Evolutionary conservation across 2,329 filamentous ascomycete species (phyloP).

Genomic region (Colletotrichum sp.): DNA sequence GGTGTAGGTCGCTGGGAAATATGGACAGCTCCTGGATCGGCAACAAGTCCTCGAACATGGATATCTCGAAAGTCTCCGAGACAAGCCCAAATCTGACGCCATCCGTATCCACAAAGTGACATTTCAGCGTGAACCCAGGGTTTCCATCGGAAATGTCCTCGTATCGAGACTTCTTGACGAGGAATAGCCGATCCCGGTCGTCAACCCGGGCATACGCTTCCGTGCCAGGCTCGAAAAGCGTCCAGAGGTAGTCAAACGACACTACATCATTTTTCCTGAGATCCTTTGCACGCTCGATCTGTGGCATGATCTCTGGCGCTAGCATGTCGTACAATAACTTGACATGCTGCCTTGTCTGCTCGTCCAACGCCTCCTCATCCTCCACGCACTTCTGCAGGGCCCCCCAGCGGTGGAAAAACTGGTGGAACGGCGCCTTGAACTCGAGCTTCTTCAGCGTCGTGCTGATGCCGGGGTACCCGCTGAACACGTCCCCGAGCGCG

Average conservation of each 20-base stretch:
- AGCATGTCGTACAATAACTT: not conserved
- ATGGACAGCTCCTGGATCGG: not conserved
- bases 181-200: not conserved
- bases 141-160: no score
- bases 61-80: not conserved
- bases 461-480: not conserved
- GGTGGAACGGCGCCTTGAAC: not conserved
- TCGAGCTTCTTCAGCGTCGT: not conserved
- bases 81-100: not conserved
- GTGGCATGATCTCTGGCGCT: not conserved
- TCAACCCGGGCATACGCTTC: not conserved
- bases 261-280: not conserved
- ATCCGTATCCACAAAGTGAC: not conserved
- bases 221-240: not conserved
- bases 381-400: not conserved
- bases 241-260: not conserved
- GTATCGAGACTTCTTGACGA: not conserved
- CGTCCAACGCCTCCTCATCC: not conserved
- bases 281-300: not conserved
- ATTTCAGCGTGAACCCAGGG: accelerated
- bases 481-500: not conserved
- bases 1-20: not conserved
- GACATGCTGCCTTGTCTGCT: not conserved
- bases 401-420: not conserved
- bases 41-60: not conserved